A percentile compares a stretch with the other conserved stretches of the same genome.
Conservation (phyloP, 2,329 filamentous ascomycete genomes). For the Exophiala calicioides region DNA sequence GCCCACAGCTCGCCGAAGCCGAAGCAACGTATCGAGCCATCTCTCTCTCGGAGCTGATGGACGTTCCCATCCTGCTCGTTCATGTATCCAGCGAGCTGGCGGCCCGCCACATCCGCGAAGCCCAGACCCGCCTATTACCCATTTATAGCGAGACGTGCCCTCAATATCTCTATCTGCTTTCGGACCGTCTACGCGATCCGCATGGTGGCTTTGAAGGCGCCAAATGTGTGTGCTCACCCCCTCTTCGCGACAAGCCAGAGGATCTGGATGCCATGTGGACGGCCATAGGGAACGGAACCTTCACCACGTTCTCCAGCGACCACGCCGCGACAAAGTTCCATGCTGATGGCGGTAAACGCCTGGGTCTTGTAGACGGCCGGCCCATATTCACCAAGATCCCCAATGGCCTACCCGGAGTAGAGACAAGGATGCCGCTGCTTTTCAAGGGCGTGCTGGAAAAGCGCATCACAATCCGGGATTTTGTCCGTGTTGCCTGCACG, state of each 20-base stretch:
- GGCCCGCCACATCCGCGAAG: slow-evolving; percentile 50
- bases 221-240: slow-evolving; percentile 57
- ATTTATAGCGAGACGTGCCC: slow-evolving; percentile 60
- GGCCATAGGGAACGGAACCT: slow-evolving; percentile 55
- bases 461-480: slow-evolving; percentile 25
- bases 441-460: slow-evolving; percentile 35
- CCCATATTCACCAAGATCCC: slow-evolving; percentile 43
- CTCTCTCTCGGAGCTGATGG: slow-evolving; percentile 50
- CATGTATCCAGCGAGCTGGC: slow-evolving; percentile 41
- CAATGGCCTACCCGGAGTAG: slow-evolving; percentile 46
- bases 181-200: slow-evolving; percentile 41
- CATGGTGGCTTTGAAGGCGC: slow-evolving; percentile 47
- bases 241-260: slow-evolving; percentile 47
- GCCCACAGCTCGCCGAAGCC: slow-evolving; percentile 44
- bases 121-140: slow-evolving; percentile 53
- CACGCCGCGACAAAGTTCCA: too few relatives aligned
- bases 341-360: slow-evolving; percentile 39
- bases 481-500: slow-evolving; percentile 46
- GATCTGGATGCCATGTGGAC: slow-evolving; percentile 56
- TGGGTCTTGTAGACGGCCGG: slow-evolving; percentile 26
- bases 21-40: slow-evolving; percentile 53
- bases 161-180: slow-evolving; percentile 58
- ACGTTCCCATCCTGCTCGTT: slow-evolving; percentile 56
- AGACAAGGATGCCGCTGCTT: slow-evolving; percentile 43
- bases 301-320: slow-evolving; percentile 55